Conservation (phyloP, 2,329 filamentous ascomycete genomes). For the Orbilia javanica region DNA sequence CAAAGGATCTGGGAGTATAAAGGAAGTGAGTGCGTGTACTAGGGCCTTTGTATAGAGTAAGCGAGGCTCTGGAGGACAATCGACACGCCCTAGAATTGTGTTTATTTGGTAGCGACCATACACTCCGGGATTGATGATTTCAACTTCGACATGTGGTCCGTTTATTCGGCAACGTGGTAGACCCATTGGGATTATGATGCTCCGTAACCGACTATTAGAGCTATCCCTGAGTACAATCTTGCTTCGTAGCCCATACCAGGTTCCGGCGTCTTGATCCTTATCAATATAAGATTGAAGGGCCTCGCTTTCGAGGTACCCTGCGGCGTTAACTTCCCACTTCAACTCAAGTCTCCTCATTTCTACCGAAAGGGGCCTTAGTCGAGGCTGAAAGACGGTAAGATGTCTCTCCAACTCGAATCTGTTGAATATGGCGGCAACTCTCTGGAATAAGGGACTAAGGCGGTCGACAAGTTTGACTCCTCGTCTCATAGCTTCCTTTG, state of each 20-base stretch:
- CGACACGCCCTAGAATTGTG: constrained; percentile 70
- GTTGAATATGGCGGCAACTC: constrained; percentile 67
- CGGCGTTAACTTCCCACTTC: constrained; percentile 69
- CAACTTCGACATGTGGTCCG: constrained; percentile 67
- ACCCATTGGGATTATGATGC: constrained; percentile 71
- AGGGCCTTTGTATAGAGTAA: constrained; percentile 72
- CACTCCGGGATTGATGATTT: constrained; percentile 63
- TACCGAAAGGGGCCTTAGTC: constrained; percentile 64
- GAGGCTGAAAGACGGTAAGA: constrained; percentile 69
- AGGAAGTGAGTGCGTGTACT: constrained; percentile 74
- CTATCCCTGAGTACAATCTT: constrained; percentile 72
- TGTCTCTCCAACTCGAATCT: constrained; percentile 68
- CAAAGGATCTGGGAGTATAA: constrained; percentile 71
- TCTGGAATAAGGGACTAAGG: constrained; percentile 65
- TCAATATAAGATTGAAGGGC: constrained; percentile 71
- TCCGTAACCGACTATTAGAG: constrained; percentile 66
- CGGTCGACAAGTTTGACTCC: constrained; percentile 68
- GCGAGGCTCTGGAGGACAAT: constrained; percentile 71
- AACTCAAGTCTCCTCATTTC: constrained; percentile 71
- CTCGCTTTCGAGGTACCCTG: constrained; percentile 66
- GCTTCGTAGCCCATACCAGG: constrained; percentile 72
- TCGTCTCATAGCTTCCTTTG: constrained; percentile 62
- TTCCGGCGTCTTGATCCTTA: constrained; percentile 72
- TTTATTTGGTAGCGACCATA: constrained; percentile 72
- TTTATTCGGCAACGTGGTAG: constrained; percentile 61